A percentile compares a stretch with the other conserved stretches of the same genome.
Evolutionary conservation across 768 basidiomycete species (phyloP).

Genomic region (Leucocoprinus leucothites): DNA sequence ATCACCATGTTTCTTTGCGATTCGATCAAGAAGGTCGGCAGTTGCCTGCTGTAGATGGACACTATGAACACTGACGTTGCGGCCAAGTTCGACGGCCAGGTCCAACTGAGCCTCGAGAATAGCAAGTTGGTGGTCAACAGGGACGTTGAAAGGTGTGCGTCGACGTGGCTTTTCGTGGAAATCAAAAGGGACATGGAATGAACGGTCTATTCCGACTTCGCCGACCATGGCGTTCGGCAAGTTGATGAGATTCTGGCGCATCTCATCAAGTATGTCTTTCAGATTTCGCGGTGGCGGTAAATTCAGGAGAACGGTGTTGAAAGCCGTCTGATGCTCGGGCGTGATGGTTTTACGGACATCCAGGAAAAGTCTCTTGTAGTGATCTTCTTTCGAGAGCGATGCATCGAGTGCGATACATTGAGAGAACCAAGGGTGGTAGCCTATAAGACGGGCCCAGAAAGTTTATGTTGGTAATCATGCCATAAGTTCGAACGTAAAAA

Average conservation of each 20-base stretch:
- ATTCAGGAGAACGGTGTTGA: constrained; percentile 53
- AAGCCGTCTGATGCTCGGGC: constrained; percentile 33
- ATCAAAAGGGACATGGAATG: constrained; percentile 68
- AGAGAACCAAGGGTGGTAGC: constrained; percentile 94
- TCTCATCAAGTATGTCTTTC: constrained; percentile 48
- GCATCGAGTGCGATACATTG: constrained; percentile 62
- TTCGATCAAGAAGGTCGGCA: constrained; percentile 55
- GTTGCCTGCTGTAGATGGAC: constrained; percentile 76
- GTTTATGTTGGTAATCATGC: background rate
- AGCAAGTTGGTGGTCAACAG: constrained; percentile 74
- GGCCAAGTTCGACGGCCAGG: constrained; percentile 73
- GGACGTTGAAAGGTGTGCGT: constrained; percentile 76
- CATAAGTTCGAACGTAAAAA: background rate
- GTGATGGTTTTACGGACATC: constrained; percentile 9
- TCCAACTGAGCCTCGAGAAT: constrained; percentile 84
- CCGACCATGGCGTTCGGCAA: constrained; percentile 82
- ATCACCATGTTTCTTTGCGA: constrained; percentile 54
- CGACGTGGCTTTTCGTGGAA: constrained; percentile 45
- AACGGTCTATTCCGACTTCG: constrained; percentile 89
- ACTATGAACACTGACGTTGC: constrained; percentile 86
- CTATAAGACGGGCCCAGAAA: constrained; percentile 32
- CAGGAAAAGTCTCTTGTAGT: constrained; percentile 75
- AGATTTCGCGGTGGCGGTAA: constrained; percentile 77
- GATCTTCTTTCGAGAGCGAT: constrained; percentile 54
- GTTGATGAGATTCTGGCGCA: constrained; percentile 56